These are phyloP conservation scores for Microbotryum scabiosae DNA, from an alignment of 1,284 basidiomycete species.

Conservation along the genomic window DNA sequence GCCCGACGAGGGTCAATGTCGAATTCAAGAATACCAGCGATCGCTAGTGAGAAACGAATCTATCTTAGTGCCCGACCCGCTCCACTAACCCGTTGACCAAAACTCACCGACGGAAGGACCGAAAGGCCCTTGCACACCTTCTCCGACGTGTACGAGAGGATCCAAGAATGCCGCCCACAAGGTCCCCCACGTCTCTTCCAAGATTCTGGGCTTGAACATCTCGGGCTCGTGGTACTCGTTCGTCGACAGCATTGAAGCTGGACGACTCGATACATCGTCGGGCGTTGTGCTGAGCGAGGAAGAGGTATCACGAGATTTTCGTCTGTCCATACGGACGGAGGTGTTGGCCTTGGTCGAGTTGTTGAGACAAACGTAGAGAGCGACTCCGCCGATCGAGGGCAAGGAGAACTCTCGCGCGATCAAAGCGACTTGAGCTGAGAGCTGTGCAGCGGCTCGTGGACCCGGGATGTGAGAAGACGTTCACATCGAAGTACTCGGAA, in stretches of 20 bases:
- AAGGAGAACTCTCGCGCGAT: conserved; percentile 30
- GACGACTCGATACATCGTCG: too few species aligned
- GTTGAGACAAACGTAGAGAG: conserved; percentile 22
- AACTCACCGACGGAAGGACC: conserved; percentile 9
- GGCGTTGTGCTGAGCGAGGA: background rate
- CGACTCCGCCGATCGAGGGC: conserved; percentile 22
- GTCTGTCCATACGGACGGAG: background rate
- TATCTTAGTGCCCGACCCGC: too few species aligned
- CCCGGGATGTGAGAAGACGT: too few species aligned
- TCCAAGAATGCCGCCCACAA: conserved; percentile 10
- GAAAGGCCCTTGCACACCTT: background rate
- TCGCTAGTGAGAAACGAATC: conserved; percentile 18
- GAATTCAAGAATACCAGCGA: conserved; percentile 30
- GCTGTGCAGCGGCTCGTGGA: conserved; percentile 6
- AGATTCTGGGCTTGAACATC: conserved; percentile 10
- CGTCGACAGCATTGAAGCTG: background rate
- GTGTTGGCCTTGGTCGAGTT: background rate
- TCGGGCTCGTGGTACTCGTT: background rate
- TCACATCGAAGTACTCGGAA: too few species aligned
- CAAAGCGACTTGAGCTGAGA: conserved; percentile 24
- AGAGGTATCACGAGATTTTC: background rate
- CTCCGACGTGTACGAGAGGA: background rate
- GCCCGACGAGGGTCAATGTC: conserved; percentile 27
- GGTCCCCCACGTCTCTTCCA: conserved; percentile 5
- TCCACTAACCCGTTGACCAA: background rate